Conservation (phyloP, 768 basidiomycete species). For the Lactarius psammicola region DNA sequence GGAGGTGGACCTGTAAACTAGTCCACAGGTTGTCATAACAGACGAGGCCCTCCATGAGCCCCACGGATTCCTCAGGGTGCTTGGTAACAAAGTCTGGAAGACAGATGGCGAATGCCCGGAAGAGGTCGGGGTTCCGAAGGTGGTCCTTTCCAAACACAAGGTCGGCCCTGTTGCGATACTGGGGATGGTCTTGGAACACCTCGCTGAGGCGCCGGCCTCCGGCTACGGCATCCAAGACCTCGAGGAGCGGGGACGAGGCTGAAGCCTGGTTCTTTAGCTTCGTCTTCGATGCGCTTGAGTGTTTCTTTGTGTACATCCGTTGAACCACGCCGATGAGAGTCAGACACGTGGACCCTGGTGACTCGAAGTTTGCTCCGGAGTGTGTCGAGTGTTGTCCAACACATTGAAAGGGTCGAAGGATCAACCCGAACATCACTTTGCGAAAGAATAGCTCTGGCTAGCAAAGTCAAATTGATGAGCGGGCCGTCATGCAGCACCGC, state of each 20-base stretch:
- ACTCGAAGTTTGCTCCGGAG: constrained; percentile 6
- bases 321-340: not conserved
- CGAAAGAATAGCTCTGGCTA: not conserved
- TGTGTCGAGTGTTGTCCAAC: constrained; percentile 16
- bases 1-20: not conserved
- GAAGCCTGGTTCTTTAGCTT: not conserved
- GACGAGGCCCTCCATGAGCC: constrained; percentile 4
- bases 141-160: constrained; percentile 11
- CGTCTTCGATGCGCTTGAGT: not conserved
- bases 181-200: not conserved
- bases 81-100: constrained; percentile 3
- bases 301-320: not conserved
- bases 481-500: constrained; percentile 5
- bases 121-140: constrained; percentile 4
- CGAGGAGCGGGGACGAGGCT: not conserved
- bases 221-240: not conserved
- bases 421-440: not conserved
- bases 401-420: not conserved
- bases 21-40: constrained; percentile 11
- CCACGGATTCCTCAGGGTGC: not conserved
- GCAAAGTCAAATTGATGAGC: constrained; percentile 8
- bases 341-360: not conserved
- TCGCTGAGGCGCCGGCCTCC: not conserved
- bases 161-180: constrained; percentile 1
- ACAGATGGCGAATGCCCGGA: constrained; percentile 12